Percentiles rank a stretch among this genome's conserved stretches.
Evolutionary conservation across 176 grass and related monocot species (phyloP).

Genomic region (Sorghum bicolor): DNA sequence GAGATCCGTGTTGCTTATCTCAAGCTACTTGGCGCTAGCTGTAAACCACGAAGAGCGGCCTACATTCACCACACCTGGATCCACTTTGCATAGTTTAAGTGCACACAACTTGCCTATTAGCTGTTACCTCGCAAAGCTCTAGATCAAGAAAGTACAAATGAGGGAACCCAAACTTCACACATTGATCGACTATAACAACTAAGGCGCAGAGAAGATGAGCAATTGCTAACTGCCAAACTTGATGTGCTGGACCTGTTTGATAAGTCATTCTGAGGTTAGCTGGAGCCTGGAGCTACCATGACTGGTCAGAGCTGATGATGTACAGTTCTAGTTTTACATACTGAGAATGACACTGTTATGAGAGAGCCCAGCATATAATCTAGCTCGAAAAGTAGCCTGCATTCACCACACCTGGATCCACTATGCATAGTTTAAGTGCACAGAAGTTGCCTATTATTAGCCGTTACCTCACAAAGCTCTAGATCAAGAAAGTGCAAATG

Average conservation of each 20-base stretch:
- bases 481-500: not conserved
- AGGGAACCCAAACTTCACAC: not conserved
- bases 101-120: not conserved
- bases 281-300: not conserved
- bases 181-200: not conserved
- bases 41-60: not conserved
- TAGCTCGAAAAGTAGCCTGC: not conserved
- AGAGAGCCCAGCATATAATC: no score
- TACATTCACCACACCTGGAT: not conserved
- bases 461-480: not conserved
- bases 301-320: no score
- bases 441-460: not conserved
- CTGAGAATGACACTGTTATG: no score
- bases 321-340: no score
- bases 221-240: not conserved
- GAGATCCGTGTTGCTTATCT: conserved; percentile 18
- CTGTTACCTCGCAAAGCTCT: not conserved
- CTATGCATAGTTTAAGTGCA: not conserved
- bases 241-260: not conserved
- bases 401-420: not conserved
- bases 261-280: not conserved
- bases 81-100: not conserved
- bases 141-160: not conserved
- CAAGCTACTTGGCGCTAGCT: not conserved
- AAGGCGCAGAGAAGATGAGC: not conserved